Base-by-base conservation (phyloP, 108 stramenopile species). In the Phaeodactylum tricornutum region DNA sequence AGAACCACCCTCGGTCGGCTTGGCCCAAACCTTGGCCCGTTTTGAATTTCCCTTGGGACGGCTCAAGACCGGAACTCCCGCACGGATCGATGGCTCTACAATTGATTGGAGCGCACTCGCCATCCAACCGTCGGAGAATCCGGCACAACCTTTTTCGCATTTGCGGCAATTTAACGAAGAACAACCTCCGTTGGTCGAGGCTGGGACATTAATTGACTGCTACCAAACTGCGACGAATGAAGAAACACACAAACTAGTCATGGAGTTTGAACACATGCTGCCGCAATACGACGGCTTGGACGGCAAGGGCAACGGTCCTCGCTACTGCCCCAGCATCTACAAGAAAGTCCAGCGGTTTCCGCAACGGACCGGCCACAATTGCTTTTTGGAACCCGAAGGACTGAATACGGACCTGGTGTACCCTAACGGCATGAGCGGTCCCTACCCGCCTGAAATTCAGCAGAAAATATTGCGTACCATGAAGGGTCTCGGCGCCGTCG, bases 351-450 rank as follows among this genome's bases (percentile, higher is more conserved):
- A 84, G 50, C 58, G 92, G 7, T 98, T 98, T 72, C 87, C 91
- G 19, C 93, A 97, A 35, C 74, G 95, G 20, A 60, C 53, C 20
- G 63, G 81, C 45, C 97, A 98, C 66, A 90, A 94, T 57, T 89
- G 87, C 40, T 98, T 96, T 71, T 69, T 98, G 21, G 97, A 98
- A 69, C 97, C 97, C 4, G 97, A 98, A 66, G 97, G 97, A 2
- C 55, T 98, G 15, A 84, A 84, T 57, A 89, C 95, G 0, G 64
- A 95, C 55, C 62, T 98, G 33, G 96, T 98, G 0, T 98, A 98
- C 62, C 97, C 97, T 24, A 96, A 96, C 53, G 97, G 97, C 20
- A 84, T 98, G 87, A 80, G 82, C 28, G 88, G 71, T 1, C 66
- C 72, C 29, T 89, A 79, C 57, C 97, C 97, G 8, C 70, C 67